Percentiles rank a stretch among this genome's conserved stretches.
phyloP scores from a whole-genome alignment of 441 rosid species.

The Syzygium malaccense region DNA sequence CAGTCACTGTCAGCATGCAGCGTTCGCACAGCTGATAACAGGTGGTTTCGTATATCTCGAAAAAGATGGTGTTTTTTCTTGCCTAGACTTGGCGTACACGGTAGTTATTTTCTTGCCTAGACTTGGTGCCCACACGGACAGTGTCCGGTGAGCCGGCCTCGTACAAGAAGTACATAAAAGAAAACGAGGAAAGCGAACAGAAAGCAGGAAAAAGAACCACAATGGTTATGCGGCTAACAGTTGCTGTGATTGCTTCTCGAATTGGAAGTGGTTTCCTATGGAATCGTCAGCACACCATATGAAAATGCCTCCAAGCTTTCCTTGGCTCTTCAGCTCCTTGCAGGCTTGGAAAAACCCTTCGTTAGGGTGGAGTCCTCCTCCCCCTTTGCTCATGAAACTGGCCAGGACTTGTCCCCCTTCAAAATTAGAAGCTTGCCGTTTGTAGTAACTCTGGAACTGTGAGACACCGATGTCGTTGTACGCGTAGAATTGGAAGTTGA shows the following conservation, averaged over 20 bases:
- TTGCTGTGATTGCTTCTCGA: neutral
- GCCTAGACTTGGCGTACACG: neutral
- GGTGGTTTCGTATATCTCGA: neutral
- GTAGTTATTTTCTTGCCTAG: neutral
- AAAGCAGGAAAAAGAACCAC: neutral
- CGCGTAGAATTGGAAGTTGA: conserved; percentile 4
- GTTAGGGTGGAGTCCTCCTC: neutral
- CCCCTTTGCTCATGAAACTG: neutral
- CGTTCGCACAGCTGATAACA: neutral
- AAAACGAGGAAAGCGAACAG: neutral
- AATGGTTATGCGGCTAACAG: neutral
- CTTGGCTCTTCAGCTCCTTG: neutral
- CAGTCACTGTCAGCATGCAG: neutral
- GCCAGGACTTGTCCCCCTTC: neutral
- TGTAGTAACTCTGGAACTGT: neutral
- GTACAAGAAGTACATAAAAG: neutral
- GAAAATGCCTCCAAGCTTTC: neutral
- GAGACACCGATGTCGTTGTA: neutral
- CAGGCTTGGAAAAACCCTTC: conserved; percentile 1
- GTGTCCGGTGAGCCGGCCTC: neutral
- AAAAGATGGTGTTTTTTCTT: neutral
- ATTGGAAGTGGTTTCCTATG: neutral
- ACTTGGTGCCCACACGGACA: neutral
- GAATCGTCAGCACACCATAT: conserved; percentile 2
- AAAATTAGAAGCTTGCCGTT: neutral